A percentile compares a stretch with the other conserved stretches of the same genome.
These are phyloP conservation scores for Epicoccum sorghinum DNA, from an alignment of 2,329 filamentous ascomycete genomes.

Conservation along the genomic window DNA sequence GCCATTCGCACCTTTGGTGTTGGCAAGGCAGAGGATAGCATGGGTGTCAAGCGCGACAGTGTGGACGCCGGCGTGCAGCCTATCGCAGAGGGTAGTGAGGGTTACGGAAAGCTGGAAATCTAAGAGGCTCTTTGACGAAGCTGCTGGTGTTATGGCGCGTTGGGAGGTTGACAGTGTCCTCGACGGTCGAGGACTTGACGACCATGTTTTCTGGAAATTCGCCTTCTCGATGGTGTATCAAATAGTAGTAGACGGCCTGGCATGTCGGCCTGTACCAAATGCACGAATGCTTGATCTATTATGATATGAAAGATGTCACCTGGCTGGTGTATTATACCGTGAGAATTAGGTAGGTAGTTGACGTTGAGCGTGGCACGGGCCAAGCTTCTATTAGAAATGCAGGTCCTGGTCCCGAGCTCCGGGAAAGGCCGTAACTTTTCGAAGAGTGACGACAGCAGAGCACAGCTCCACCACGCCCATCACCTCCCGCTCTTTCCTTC, in stretches of 20 bases:
- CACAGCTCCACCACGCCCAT: conserved; percentile 14
- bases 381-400: too few species aligned
- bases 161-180: conserved; percentile 6
- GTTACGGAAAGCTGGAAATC: conserved; percentile 44
- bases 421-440: conserved; percentile 17
- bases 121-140: conserved; percentile 14
- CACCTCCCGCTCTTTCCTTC: conserved; percentile 23
- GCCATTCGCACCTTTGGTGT: conserved; percentile 44
- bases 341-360: too few species aligned
- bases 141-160: conserved; percentile 14
- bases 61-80: conserved; percentile 36
- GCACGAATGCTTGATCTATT: background rate
- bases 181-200: conserved; percentile 10
- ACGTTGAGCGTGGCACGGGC: too few species aligned
- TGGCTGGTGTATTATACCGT: too few species aligned
- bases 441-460: conserved; percentile 8
- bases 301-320: too few species aligned
- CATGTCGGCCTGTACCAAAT: background rate
- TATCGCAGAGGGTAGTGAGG: conserved; percentile 40
- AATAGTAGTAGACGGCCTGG: conserved; percentile 1
- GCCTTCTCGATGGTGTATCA: conserved; percentile 6
- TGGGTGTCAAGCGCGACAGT: conserved; percentile 40
- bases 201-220: conserved; percentile 3
- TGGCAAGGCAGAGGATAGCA: conserved; percentile 45
- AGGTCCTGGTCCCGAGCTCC: conserved; percentile 3